phyloP scores from a whole-genome alignment of 805 yeast species.

The Hemisphaericaspora nanyangensis region DNA sequence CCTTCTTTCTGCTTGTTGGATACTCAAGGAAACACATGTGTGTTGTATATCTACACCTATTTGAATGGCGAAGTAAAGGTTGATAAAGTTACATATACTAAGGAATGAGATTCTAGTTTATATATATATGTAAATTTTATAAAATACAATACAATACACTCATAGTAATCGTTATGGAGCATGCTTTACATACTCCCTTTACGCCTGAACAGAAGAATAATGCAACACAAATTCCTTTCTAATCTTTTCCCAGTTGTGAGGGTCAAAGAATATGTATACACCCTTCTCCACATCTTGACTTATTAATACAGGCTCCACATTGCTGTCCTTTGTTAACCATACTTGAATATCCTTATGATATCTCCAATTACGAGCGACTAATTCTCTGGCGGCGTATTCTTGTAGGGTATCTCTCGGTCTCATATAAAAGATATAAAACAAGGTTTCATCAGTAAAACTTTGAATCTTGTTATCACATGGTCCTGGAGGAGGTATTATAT shows the following conservation, averaged over 20 bases:
- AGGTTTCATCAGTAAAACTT: slow-evolving; percentile 81
- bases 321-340: slow-evolving; percentile 94
- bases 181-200: too few relatives aligned
- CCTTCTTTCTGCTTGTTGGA: slow-evolving; percentile 91
- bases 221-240: slow-evolving; percentile 61
- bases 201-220: slow-evolving; percentile 37
- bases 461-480: slow-evolving; percentile 49
- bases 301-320: slow-evolving; percentile 77
- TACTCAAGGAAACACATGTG: slow-evolving; percentile 73
- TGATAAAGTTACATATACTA: slow-evolving; percentile 61
- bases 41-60: slow-evolving; percentile 80
- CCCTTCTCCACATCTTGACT: slow-evolving; percentile 89
- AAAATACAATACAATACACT: neutral
- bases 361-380: slow-evolving; percentile 92
- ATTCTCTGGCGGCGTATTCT: slow-evolving; percentile 88
- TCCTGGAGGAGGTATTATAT: slow-evolving; percentile 37
- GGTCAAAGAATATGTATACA: slow-evolving; percentile 90
- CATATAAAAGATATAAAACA: slow-evolving; percentile 89
- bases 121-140: neutral
- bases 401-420: slow-evolving; percentile 91
- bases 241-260: slow-evolving; percentile 92
- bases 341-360: slow-evolving; percentile 93
- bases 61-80: slow-evolving; percentile 83
- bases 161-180: too few relatives aligned
- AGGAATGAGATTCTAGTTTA: slow-evolving; percentile 14